A percentile compares a stretch with the other conserved stretches of the same genome.
Evolutionary conservation across 768 basidiomycete genomes (phyloP).

Genomic region (Boletus rubroflammeus): DNA sequence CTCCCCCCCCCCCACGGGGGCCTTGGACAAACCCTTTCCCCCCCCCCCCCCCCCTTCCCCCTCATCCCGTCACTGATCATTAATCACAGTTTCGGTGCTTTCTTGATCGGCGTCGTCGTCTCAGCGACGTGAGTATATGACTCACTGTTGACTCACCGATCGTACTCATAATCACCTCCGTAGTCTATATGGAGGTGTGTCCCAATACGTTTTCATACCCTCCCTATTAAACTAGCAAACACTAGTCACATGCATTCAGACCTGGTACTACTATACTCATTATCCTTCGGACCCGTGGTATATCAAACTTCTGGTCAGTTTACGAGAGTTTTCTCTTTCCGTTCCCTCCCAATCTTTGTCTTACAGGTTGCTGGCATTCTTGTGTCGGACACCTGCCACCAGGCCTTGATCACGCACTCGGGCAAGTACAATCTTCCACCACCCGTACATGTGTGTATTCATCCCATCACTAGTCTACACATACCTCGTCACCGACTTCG

Average conservation of each 20-base stretch:
- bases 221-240: slow-evolving; percentile 1
- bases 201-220: neutral
- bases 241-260: slow-evolving; percentile 54
- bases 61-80: slow-evolving; percentile 1
- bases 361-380: slow-evolving; percentile 50
- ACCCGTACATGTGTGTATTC: neutral
- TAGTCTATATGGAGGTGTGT: slow-evolving; percentile 52
- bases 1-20: slow-evolving; percentile 10
- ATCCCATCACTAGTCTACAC: slow-evolving; percentile 39
- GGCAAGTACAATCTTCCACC: slow-evolving; percentile 28
- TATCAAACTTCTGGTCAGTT: slow-evolving; percentile 45
- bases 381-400: slow-evolving; percentile 53
- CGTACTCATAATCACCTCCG: neutral
- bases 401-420: slow-evolving; percentile 53
- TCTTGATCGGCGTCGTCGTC: slow-evolving; percentile 51
- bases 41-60: neutral
- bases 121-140: slow-evolving; percentile 45
- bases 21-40: slow-evolving; percentile 34
- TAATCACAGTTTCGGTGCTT: slow-evolving; percentile 46
- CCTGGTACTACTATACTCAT: slow-evolving; percentile 51
- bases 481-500: slow-evolving; percentile 44
- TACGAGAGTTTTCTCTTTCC: neutral
- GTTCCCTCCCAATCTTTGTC: neutral
- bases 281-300: slow-evolving; percentile 52
- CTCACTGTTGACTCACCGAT: slow-evolving; percentile 2